These are phyloP conservation scores for Komagataella mondaviorum DNA, from an alignment of 805 yeast species.

Conservation along the genomic window DNA sequence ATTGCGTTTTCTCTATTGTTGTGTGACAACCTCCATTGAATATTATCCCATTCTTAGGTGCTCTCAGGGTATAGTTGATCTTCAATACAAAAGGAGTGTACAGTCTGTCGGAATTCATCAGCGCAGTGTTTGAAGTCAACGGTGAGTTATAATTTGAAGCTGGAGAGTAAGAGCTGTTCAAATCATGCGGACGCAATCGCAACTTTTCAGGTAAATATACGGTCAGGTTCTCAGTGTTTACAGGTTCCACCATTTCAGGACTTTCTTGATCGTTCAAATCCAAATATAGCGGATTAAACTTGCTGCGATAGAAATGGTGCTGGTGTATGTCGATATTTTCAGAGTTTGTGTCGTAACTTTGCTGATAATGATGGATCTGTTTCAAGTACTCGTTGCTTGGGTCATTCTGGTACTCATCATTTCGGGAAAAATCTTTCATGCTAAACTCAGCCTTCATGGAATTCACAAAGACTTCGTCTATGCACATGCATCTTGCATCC, in stretches of 20 bases:
- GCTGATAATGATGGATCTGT: constrained; percentile 13
- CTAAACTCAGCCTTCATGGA: constrained; percentile 39
- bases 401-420: constrained; percentile 20
- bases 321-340: constrained; percentile 30
- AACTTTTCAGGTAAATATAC: constrained; percentile 55
- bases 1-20: constrained; percentile 28
- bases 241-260: constrained; percentile 10
- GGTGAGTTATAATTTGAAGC: constrained; percentile 22
- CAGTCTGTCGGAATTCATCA: constrained; percentile 25
- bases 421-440: constrained; percentile 36
- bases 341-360: constrained; percentile 27
- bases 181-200: constrained; percentile 45
- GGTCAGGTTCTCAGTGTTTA: constrained; percentile 49
- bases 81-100: constrained; percentile 66
- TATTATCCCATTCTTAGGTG: constrained; percentile 61
- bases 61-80: constrained; percentile 50
- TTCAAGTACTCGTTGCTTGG: constrained; percentile 15
- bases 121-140: constrained; percentile 12
- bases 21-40: constrained; percentile 54
- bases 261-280: constrained; percentile 23
- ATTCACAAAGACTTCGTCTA: constrained; percentile 54
- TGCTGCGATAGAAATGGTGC: constrained; percentile 44
- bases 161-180: constrained; percentile 21
- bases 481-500: constrained; percentile 68
- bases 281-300: constrained; percentile 36